Evolutionary conservation across 2,329 filamentous ascomycete genomes (phyloP).

Genomic region (Monilinia vaccinii-corymbosi): DNA sequence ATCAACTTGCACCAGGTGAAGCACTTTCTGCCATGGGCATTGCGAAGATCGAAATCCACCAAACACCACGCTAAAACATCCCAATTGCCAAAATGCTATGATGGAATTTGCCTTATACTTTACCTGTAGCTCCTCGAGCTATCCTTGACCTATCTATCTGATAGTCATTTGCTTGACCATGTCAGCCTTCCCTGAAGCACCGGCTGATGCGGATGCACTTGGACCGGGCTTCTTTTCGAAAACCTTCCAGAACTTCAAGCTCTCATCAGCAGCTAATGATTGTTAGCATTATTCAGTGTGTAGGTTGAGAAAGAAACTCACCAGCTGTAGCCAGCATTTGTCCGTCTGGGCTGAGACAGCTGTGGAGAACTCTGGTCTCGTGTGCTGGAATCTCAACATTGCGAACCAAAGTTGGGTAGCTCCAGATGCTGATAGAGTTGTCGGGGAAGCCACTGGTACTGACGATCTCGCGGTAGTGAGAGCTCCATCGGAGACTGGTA

Average conservation of each 20-base stretch:
- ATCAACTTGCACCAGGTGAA: slow-evolving; percentile 31
- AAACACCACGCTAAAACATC: slow-evolving; percentile 44
- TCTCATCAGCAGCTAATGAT: slow-evolving; percentile 73
- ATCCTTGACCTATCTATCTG: slow-evolving; percentile 44
- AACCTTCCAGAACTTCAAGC: slow-evolving; percentile 99
- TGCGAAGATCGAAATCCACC: slow-evolving; percentile 32
- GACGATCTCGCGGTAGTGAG: slow-evolving; percentile 94
- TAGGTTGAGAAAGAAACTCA: slow-evolving; percentile 33
- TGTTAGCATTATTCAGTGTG: slow-evolving; percentile 25
- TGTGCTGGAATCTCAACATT: slow-evolving; percentile 97
- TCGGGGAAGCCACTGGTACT: slow-evolving; percentile 98
- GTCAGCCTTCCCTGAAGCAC: slow-evolving; percentile 67
- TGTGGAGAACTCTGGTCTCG: slow-evolving; percentile 93
- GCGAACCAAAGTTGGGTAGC: slow-evolving; percentile 92
- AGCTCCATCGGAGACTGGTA: slow-evolving; percentile 92
- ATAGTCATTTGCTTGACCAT: slow-evolving; percentile 96
- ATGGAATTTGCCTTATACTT: slow-evolving; percentile 29
- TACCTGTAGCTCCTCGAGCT: slow-evolving; percentile 24
- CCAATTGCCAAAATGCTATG: slow-evolving; percentile 36
- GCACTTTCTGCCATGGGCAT: slow-evolving; percentile 42
- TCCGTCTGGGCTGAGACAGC: slow-evolving; percentile 90
- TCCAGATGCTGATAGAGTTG: slow-evolving; percentile 98
- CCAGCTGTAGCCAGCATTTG: slow-evolving; percentile 95
- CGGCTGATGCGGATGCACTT: slow-evolving; percentile 54
- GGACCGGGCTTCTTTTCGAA: slow-evolving; percentile 95